A percentile compares a stretch with the other conserved stretches of the same genome.
phyloP scores from a whole-genome alignment of 2,329 filamentous ascomycete species.

The Ilyonectria destructans region DNA sequence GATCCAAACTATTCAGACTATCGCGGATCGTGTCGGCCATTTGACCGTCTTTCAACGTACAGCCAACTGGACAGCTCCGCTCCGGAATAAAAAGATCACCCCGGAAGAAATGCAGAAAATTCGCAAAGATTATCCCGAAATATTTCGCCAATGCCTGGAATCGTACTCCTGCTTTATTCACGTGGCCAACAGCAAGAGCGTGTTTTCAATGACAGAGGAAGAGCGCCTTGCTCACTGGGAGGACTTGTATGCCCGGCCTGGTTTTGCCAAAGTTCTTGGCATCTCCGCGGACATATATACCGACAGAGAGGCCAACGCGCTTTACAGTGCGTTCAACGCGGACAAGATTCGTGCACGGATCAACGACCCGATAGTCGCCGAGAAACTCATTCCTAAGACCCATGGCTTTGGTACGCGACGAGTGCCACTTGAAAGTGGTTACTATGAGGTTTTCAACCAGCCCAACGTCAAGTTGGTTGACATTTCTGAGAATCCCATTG shows the following conservation, averaged over 20 bases:
- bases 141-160: conserved; percentile 39
- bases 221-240: conserved; percentile 48
- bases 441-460: conserved; percentile 35
- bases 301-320: conserved; percentile 29
- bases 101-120: conserved; percentile 42
- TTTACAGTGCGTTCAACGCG: conserved; percentile 34
- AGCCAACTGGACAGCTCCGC: conserved; percentile 34
- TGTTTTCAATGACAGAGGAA: conserved; percentile 48
- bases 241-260: conserved; percentile 55
- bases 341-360: conserved; percentile 34
- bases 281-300: conserved; percentile 32
- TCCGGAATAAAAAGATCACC: conserved; percentile 36
- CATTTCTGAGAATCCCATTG: conserved; percentile 37
- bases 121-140: conserved; percentile 39
- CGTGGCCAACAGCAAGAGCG: conserved; percentile 24
- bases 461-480: conserved; percentile 33
- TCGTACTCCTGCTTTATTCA: conserved; percentile 48
- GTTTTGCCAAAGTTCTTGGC: conserved; percentile 54
- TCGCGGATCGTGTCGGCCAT: conserved; percentile 29
- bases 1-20: conserved; percentile 36
- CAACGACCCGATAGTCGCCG: conserved; percentile 28
- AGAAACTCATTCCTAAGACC: conserved; percentile 34
- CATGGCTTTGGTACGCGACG: conserved; percentile 33
- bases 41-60: conserved; percentile 35
- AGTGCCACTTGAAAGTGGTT: conserved; percentile 32